Base-by-base conservation (phyloP, 192 early-diverging fungal genomes). In the Backusella morwellensis region DNA sequence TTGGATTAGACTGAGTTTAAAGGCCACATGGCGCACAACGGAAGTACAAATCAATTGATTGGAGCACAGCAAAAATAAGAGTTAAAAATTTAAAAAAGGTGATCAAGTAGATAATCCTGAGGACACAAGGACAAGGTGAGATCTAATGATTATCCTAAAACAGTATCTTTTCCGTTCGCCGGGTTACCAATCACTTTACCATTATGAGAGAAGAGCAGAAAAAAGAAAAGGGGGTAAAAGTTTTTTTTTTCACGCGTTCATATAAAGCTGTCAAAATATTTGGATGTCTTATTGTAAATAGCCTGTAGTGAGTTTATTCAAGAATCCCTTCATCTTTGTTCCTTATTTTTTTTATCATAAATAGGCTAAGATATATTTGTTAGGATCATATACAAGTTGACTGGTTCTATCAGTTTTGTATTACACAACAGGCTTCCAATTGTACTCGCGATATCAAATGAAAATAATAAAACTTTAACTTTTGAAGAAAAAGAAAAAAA, bases 1-100 rank as follows among this genome's bases (percentile, higher is more conserved):
- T 63, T 63, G 3, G 12, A 12, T 23, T 63, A 29, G 3, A 19
- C 26, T 63, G 56, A 63, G 56, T 63, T 63, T 63, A n/a, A 63
- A 63, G 56, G 56, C 56, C 56, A 63, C 56, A 63, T 63, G 56
- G 56, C 56, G 56, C 26, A 63, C 56, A 63, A 29, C 56, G 26
- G 56, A 63, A 63, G 19, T 12, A 63, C 56, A 23, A 29, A 29
- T 14, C 56, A 63, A 63, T 63, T 63, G 56, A 63, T 63, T 63
- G 56, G 56, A 29, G 9, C 11, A 63, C 56, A 29, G 23, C 12
- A 29, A 63, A 32, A 63, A 50, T 19, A 50, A 50, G 47, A 50
- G 17, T 50, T 6, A 21, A 21, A 63, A 29, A 63, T 63, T 63
- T 63, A 63, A 29, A 32, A 63, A 63, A 63, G 56, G 56, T 63